These are phyloP conservation scores for Gossypium laxum DNA, from an alignment of 441 rosid genomes.

Conservation along the genomic window DNA sequence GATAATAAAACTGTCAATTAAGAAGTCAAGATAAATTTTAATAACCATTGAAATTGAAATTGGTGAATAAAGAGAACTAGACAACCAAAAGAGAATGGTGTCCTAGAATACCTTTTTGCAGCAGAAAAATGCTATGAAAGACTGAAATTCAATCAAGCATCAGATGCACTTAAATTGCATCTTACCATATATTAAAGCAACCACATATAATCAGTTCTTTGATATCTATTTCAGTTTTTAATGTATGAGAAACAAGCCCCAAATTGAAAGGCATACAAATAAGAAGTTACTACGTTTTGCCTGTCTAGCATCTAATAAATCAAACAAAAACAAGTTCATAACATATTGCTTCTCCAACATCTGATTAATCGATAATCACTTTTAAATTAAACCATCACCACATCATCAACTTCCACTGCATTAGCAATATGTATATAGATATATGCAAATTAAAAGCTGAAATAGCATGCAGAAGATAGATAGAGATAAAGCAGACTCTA, in stretches of 20 bases:
- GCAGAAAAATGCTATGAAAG: neutral
- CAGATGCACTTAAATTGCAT: neutral
- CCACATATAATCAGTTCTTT: neutral
- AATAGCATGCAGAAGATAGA: neutral
- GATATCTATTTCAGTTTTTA: neutral
- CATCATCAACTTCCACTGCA: neutral
- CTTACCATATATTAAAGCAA: neutral
- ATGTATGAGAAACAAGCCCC: neutral
- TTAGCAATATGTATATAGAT: neutral
- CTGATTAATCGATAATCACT: neutral
- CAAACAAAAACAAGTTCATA: neutral
- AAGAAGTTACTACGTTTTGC: neutral
- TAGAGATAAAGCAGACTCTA: neutral
- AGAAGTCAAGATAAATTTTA: neutral
- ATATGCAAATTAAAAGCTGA: neutral
- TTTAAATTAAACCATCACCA: neutral
- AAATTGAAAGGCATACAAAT: neutral
- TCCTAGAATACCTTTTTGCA: neutral
- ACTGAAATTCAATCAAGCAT: neutral
- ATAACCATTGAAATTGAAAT: neutral
- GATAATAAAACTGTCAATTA: neutral
- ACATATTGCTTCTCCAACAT: neutral
- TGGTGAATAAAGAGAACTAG: neutral
- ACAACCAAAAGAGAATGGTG: neutral
- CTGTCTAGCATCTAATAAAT: neutral